Evolutionary conservation across 2,329 filamentous ascomycete genomes (phyloP), one percentile per base, ranked within the genome.

Genomic region (Fusarium sp.): DNA sequence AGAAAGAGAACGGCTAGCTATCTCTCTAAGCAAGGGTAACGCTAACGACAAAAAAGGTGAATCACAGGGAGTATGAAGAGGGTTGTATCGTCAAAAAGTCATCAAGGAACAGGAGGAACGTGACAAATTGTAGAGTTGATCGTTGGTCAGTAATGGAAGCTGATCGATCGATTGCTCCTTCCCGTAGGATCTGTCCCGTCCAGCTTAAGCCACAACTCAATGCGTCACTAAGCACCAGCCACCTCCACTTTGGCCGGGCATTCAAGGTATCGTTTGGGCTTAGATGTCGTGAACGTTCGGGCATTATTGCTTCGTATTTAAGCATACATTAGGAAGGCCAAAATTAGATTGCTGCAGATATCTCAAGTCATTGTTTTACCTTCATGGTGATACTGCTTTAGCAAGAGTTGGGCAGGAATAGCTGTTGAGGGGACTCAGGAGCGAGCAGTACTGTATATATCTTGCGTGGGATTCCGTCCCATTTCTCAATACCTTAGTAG

Each of bases 81-180:
- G 24, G 41, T 22, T 55, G 53, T 53, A 61, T 68, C 57, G 56
- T 68, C 9, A 66, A 58, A 45, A 68, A 38, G 20, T 22, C 38
- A 57, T 36, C 44, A 42, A 53, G 61, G 24, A 35, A 31, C 45
- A 15, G 45, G 45, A 48, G 57, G 35, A 70, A 44, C 59, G 59
- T 70, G 66, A 69, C 66, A 69, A 73, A 59, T 66, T 36, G 33
- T 44, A 35, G 54, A 26, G n/a, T 44, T 55, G 44, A 58, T 58
- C 44, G 42, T 45, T 73, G 71, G 71, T 74, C 68, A 64, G 61
- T 62, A 70, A 79, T 80, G 79, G 79, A 81, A 81, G 69, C 77
- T 73, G 57, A 70, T 68, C 75, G 79, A 79, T 67, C 61, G 53
- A 50, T 55, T 26, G 55, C 60, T 51, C 51, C 35, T 36, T 69